phyloP scores from a whole-genome alignment of 805 yeast species.

The Saccharomycopsis babjevae region DNA sequence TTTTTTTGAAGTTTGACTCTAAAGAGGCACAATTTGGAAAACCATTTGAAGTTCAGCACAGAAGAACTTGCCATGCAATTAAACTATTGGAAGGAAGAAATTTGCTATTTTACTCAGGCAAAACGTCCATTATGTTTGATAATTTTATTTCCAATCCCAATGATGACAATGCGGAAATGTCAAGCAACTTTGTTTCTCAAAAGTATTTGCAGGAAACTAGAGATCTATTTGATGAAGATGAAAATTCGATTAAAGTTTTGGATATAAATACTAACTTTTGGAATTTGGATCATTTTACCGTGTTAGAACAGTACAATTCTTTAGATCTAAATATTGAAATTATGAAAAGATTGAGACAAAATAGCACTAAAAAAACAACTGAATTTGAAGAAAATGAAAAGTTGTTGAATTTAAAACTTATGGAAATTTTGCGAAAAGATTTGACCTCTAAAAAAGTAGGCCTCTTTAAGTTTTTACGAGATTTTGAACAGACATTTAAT shows the following conservation, averaged over 20 bases:
- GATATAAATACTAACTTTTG: background rate
- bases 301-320: background rate
- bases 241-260: background rate
- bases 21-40: background rate
- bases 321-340: background rate
- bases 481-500: background rate
- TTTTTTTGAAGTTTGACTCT: background rate
- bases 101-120: slow-evolving; percentile 3
- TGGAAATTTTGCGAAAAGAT: background rate
- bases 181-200: background rate
- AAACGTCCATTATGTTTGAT: background rate
- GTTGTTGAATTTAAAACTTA: background rate
- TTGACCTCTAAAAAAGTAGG: background rate
- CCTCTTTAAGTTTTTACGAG: background rate
- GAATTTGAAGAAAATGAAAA: background rate
- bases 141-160: background rate
- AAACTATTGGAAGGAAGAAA: background rate
- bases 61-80: slow-evolving; percentile 2
- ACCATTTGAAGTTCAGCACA: slow-evolving; percentile 2
- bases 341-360: background rate
- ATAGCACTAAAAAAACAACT: background rate
- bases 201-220: background rate
- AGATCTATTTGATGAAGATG: background rate
- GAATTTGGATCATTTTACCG: background rate
- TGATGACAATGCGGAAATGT: background rate